phyloP scores from a whole-genome alignment of 176 grass and related monocot genomes.

The Dendrocalamus sinicus region DNA sequence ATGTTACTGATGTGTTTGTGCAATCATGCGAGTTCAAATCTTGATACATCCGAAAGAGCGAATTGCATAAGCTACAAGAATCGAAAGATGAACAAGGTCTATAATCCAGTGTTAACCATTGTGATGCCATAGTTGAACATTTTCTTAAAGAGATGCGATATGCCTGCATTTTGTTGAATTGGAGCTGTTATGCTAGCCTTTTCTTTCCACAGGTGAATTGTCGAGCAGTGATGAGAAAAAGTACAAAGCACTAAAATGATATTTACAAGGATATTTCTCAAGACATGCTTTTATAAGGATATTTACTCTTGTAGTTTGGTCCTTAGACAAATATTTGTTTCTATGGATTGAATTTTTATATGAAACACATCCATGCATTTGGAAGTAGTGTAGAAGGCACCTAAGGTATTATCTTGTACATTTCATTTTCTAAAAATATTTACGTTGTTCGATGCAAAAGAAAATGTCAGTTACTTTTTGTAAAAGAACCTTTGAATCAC shows the following conservation, averaged over 20 bases:
- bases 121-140: background rate
- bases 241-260: constrained; percentile 95
- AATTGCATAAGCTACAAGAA: constrained; percentile 93
- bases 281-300: background rate
- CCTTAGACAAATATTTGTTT: background rate
- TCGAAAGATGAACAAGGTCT: constrained; percentile 98
- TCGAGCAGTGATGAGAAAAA: constrained; percentile 99
- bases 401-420: background rate
- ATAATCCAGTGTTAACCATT: constrained; percentile 1
- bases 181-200: constrained; percentile 17
- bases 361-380: background rate
- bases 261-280: no score
- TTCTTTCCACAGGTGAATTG: constrained; percentile 71
- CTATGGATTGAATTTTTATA: background rate
- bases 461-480: background rate
- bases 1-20: constrained; percentile 19
- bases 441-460: constrained; percentile 10
- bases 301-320: constrained; percentile 20
- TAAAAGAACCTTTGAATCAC: background rate
- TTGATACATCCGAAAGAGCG: constrained; percentile 97
- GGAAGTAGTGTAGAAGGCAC: background rate
- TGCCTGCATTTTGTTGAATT: background rate
- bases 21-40: constrained; percentile 70
- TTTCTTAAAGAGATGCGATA: background rate
- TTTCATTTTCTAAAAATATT: background rate